These are phyloP conservation scores for Solanum habrochaites DNA, from an alignment of 257 asterid genomes.

Conservation along the genomic window DNA sequence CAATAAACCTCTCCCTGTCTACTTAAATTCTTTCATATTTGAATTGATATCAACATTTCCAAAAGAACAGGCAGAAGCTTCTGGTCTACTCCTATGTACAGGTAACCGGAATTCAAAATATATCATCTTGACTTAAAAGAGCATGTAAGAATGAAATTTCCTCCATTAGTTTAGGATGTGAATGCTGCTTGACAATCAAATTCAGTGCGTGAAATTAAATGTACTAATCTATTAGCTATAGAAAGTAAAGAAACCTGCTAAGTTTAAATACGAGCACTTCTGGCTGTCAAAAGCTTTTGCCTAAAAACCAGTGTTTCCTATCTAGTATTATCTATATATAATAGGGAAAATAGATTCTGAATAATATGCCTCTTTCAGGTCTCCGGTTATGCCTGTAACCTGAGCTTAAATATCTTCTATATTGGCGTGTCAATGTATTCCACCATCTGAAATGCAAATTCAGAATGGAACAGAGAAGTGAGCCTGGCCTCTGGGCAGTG, in stretches of 20 bases:
- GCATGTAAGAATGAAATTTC: neutral
- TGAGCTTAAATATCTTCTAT: neutral
- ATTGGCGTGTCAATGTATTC: neutral
- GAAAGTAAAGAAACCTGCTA: neutral
- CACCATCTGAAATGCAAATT: neutral
- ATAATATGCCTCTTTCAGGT: neutral
- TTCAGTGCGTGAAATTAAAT: neutral
- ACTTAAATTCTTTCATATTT: neutral
- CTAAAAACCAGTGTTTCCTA: neutral
- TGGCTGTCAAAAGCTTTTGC: neutral
- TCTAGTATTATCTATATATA: neutral
- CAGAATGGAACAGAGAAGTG: neutral
- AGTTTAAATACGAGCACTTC: neutral
- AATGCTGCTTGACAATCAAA: neutral
- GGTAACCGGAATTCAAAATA: neutral
- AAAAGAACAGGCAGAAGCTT: neutral
- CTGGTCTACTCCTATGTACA: neutral
- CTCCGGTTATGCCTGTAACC: neutral
- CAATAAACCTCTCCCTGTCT: neutral
- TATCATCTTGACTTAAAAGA: neutral
- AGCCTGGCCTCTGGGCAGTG: neutral
- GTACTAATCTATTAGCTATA: neutral
- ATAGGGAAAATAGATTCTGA: neutral
- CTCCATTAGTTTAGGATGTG: neutral
- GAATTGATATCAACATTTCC: neutral